Conservation (phyloP, 1,284 basidiomycete genomes). For the Pterulicium gracile region DNA sequence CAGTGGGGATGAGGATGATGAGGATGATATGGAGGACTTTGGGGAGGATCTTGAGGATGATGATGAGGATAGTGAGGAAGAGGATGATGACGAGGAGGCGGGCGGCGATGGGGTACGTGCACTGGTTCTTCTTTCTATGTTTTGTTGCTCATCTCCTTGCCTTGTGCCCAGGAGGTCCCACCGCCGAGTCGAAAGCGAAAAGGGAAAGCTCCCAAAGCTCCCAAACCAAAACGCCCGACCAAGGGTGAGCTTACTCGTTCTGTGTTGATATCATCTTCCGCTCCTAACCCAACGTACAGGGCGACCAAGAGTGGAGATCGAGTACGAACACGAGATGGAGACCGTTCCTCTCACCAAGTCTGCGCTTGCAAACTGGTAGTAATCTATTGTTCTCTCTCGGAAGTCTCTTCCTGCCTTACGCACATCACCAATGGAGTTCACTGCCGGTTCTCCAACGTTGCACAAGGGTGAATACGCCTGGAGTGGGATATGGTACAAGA, state of each 20-base stretch:
- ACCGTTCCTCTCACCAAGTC: slow-evolving; percentile 50
- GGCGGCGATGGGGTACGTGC: slow-evolving; percentile 23
- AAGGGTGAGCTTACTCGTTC: slow-evolving; percentile 22
- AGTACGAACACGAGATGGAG: slow-evolving; percentile 90
- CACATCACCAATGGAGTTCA: not conserved
- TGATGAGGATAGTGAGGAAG: slow-evolving; percentile 13
- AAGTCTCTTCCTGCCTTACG: not conserved
- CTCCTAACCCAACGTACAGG: slow-evolving; percentile 18
- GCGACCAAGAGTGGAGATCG: slow-evolving; percentile 84
- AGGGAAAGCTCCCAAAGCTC: slow-evolving; percentile 6
- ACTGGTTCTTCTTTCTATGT: slow-evolving; percentile 6
- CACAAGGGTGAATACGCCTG: not conserved
- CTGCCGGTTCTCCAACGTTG: not conserved
- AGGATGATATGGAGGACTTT: slow-evolving; percentile 31
- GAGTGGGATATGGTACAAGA: too few relatives aligned
- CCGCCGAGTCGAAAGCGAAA: slow-evolving; percentile 26
- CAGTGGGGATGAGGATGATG: slow-evolving; percentile 54
- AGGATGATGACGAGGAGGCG: slow-evolving; percentile 11
- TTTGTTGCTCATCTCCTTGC: slow-evolving; percentile 16
- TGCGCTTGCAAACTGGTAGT: slow-evolving; percentile 49
- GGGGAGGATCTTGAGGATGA: slow-evolving; percentile 65
- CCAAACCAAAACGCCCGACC: slow-evolving; percentile 19
- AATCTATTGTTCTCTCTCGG: not conserved
- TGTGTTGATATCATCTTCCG: slow-evolving; percentile 9
- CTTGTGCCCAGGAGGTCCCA: slow-evolving; percentile 23